Evolutionary conservation across 2,329 filamentous ascomycete species (phyloP).

Genomic region (Cladosporium sp.): DNA sequence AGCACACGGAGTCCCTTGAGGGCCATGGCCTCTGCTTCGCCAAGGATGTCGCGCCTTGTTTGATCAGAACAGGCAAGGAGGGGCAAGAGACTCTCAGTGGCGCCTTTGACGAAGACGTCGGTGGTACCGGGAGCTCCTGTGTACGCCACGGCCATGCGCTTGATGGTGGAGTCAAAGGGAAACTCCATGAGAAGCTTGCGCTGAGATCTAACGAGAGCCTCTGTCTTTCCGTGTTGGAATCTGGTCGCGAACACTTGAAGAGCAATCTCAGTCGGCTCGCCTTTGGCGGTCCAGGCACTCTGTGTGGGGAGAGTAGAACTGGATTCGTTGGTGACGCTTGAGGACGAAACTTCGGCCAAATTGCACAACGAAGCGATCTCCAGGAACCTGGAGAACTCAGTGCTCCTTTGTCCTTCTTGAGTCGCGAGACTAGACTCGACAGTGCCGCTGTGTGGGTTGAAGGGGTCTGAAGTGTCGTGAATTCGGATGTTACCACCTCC

Average conservation of each 20-base stretch:
- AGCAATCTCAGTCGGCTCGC: constrained; percentile 63
- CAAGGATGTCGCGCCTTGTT: constrained; percentile 19
- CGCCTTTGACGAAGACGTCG: constrained; percentile 29
- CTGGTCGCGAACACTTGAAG: constrained; percentile 65
- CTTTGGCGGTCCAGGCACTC: constrained; percentile 53
- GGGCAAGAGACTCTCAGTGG: constrained; percentile 28
- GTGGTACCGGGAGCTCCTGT: constrained; percentile 12
- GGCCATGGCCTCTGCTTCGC: constrained; percentile 26
- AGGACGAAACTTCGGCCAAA: constrained; percentile 52
- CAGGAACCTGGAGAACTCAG: constrained; percentile 40
- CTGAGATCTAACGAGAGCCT: constrained; percentile 6
- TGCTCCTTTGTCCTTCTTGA: constrained; percentile 36
- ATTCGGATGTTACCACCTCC: constrained; percentile 52
- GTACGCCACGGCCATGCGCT: constrained; percentile 30
- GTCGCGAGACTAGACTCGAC: constrained; percentile 45
- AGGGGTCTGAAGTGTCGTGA: constrained; percentile 47
- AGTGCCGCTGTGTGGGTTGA: constrained; percentile 27
- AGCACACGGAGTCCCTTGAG: constrained; percentile 29
- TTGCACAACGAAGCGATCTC: constrained; percentile 58
- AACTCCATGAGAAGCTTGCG: constrained; percentile 24
- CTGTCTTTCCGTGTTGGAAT: constrained; percentile 35
- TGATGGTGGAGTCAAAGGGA: constrained; percentile 29
- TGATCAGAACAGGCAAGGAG: constrained; percentile 21
- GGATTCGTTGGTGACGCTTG: constrained; percentile 25
- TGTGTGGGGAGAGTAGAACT: constrained; percentile 31